These are phyloP conservation scores for Saprolegnia diclina DNA, from an alignment of 352 stramenopile genomes.

Conservation along the genomic window DNA sequence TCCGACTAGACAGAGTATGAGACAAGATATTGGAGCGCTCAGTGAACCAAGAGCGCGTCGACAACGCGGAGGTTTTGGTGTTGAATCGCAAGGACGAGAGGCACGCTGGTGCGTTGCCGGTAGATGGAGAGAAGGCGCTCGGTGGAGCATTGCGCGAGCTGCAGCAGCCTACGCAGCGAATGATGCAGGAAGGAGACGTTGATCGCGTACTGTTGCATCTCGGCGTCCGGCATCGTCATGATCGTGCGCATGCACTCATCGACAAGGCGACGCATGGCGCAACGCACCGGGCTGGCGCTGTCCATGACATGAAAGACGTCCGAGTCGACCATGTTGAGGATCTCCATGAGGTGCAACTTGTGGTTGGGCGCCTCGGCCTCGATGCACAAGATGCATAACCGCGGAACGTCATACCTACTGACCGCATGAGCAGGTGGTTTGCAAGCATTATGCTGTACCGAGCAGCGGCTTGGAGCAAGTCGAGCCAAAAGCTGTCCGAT, in stretches of 20 bases:
- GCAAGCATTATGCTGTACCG: not conserved
- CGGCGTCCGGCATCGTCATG: slow-evolving; percentile 16
- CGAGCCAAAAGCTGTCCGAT: slow-evolving; percentile 18
- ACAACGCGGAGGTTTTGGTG: slow-evolving; percentile 73
- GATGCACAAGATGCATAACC: slow-evolving; percentile 18
- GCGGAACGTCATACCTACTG: slow-evolving; percentile 15
- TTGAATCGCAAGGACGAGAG: slow-evolving; percentile 67
- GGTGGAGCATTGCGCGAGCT: slow-evolving; percentile 46
- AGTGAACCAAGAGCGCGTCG: slow-evolving; percentile 52
- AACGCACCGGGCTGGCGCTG: not conserved
- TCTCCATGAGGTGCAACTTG: slow-evolving; percentile 16
- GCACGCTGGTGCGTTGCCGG: slow-evolving; percentile 47
- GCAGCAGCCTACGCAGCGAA: slow-evolving; percentile 2
- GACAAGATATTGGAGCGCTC: not conserved
- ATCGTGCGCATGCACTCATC: slow-evolving; percentile 20
- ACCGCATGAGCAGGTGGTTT: not conserved
- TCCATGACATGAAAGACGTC: not conserved
- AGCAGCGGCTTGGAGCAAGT: slow-evolving; percentile 16
- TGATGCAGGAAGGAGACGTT: not conserved
- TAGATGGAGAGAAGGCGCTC: slow-evolving; percentile 59
- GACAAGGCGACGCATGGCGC: slow-evolving; percentile 13
- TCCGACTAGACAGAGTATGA: not conserved
- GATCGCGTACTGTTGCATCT: slow-evolving; percentile 22
- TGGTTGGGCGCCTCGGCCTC: not conserved
- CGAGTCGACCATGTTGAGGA: slow-evolving; percentile 24